Base-by-base conservation (phyloP, 768 basidiomycete species). In the Hygrophoropsis aurantiaca region DNA sequence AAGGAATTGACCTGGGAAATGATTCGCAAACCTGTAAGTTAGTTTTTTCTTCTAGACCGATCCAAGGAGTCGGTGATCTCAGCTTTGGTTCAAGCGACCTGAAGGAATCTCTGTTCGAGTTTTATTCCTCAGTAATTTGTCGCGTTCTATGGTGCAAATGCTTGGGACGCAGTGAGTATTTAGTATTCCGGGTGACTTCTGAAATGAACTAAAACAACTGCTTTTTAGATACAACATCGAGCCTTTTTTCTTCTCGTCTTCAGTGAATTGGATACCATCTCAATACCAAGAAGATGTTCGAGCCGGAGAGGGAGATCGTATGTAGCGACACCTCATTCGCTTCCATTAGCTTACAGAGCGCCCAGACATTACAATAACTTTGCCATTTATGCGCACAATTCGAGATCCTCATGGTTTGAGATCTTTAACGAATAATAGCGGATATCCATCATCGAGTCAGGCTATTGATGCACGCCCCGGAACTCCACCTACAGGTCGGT, bases 301-400 rank as follows among this genome's bases (percentile, higher is more conserved):
- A 6, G 45, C 47, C 8, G 54, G 46, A 24, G 44, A 51, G 32
- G 65, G 62, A 43, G 68, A 69, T 43, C 66, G 67, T 69, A 47
- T 32, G 64, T 50, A 24, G 25, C 30, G 26, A n/a, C 11, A 23
- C 36, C 11, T 18, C 20, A 37, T 2, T 42, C 24, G 25, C 48
- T 4, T 25, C 37, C 21, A 42, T 13, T 30, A 7, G 27, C 27
- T 30, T 6, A 30, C 27, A 13, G 13, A 59, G 67, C 19, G 63
- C 63, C 2, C 5, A 78, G 78, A 79, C 58, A 72, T 79, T n/a
- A 79, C 76, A 4, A 66, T 79, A 11, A 72, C 71, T 1, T 60
- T 79, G 13, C 67, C 73, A 2, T 79, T 78, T 53, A 64, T 75
- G 24, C 67, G 74, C 11, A 13, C 27, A 6, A 30, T 30, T 30